phyloP scores from a whole-genome alignment of 192 early-diverging fungal genomes.

The Rhizophagus clarus region DNA sequence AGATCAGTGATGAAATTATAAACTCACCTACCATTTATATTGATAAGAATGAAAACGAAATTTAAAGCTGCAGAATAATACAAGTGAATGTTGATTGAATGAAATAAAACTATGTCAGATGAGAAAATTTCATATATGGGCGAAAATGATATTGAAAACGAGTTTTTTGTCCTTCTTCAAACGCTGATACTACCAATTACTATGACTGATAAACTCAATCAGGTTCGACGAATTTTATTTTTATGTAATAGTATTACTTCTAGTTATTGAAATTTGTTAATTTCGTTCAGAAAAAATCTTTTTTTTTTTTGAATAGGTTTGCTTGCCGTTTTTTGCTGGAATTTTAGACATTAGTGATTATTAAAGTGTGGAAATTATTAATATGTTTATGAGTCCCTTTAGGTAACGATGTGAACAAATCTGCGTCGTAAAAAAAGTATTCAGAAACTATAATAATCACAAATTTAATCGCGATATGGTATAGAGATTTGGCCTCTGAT shows the following conservation, averaged over 20 bases:
- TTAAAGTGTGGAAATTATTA: neutral
- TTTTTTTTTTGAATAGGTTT: neutral
- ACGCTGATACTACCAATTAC: neutral
- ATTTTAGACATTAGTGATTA: neutral
- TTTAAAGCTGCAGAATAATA: neutral
- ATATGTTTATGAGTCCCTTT: neutral
- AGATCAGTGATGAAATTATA: constrained; percentile 31
- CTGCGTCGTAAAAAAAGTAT: too few species aligned
- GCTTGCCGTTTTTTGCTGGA: neutral
- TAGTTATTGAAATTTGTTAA: neutral
- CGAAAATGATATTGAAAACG: neutral
- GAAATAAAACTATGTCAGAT: neutral
- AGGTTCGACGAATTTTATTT: neutral
- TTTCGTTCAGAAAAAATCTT: neutral
- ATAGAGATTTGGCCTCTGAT: constrained; percentile 44
- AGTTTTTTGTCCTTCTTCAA: neutral
- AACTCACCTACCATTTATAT: neutral
- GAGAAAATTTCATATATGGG: neutral
- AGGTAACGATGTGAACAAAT: neutral
- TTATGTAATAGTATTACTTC: too few species aligned
- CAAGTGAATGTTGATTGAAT: neutral
- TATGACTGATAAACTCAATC: neutral
- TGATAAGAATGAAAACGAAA: neutral
- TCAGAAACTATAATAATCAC: too few species aligned
- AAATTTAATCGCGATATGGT: neutral